Evolutionary conservation across 169 alveolate species (phyloP).

Genomic region (Eimeria maxima): DNA sequence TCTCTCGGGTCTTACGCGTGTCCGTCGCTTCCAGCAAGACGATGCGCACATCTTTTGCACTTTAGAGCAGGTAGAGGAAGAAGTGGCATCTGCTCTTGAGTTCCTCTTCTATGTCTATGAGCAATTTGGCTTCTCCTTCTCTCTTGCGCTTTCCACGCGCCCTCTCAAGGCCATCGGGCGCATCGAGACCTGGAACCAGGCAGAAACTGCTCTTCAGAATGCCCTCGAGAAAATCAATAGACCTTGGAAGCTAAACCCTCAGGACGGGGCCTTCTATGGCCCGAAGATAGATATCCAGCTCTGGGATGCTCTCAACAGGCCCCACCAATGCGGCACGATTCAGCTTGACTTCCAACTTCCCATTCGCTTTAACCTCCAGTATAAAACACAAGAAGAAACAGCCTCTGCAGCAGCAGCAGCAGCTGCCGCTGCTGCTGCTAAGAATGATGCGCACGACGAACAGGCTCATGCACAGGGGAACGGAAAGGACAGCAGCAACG

Average conservation of each 20-base stretch:
- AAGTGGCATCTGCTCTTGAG: too few species aligned
- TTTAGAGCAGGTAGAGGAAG: too few species aligned
- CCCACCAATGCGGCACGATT: constrained; percentile 99
- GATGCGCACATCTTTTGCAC: too few species aligned
- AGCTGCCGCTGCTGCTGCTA: constrained; percentile 90
- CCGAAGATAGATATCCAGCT: constrained; percentile 99
- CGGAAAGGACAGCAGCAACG: constrained; percentile 51
- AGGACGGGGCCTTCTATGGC: constrained; percentile 99
- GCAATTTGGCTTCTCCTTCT: too few species aligned
- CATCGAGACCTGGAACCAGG: constrained; percentile 96
- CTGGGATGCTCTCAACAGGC: constrained; percentile 97
- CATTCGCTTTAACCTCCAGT: constrained; percentile 97
- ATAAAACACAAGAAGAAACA: constrained; percentile 94
- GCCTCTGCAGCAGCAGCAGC: constrained; percentile 24
- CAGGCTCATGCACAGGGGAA: constrained; percentile 85
- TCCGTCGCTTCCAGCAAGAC: too few species aligned
- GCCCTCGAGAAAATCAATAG: constrained; percentile 95
- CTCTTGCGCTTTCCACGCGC: constrained; percentile 94
- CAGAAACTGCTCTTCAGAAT: constrained; percentile 96
- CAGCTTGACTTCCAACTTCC: constrained; percentile 99
- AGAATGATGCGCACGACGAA: too few species aligned
- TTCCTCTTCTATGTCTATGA: too few species aligned
- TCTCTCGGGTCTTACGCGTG: too few species aligned
- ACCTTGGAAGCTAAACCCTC: constrained; percentile 95
- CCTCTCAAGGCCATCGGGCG: constrained; percentile 98